These are phyloP conservation scores for Vaccinium myrtillus DNA, from an alignment of 148 eudicot species.

Conservation along the genomic window DNA sequence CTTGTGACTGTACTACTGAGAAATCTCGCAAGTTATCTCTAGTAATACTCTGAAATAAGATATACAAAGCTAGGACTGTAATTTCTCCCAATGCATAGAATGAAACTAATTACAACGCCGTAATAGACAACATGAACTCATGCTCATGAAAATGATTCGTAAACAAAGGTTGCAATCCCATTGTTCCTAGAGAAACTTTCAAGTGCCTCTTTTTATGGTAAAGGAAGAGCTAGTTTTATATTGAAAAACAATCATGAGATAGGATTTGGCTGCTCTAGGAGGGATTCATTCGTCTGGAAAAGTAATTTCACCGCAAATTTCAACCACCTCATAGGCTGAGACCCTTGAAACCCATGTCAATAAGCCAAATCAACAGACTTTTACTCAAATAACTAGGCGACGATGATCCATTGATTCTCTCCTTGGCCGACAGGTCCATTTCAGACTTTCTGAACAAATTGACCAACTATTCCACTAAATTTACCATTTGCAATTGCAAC, in stretches of 20 bases:
- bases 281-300: neutral
- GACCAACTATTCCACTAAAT: neutral
- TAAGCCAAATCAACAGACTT: neutral
- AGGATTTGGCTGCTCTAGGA: neutral
- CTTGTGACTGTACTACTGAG: neutral
- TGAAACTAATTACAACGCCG: neutral
- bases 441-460: neutral
- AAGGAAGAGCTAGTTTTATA: neutral
- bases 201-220: neutral
- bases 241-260: neutral
- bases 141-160: neutral
- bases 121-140: neutral
- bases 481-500: neutral
- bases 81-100: neutral
- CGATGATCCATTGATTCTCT: neutral
- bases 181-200: neutral
- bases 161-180: neutral
- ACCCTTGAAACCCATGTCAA: neutral
- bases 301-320: neutral
- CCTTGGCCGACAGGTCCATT: neutral
- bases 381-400: neutral
- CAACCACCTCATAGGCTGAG: neutral
- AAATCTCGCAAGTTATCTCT: neutral
- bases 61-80: neutral
- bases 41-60: neutral